Percentiles rank a stretch among this genome's conserved stretches.
Evolutionary conservation across 768 basidiomycete genomes (phyloP).

Genomic region (Leccinellum albellum): DNA sequence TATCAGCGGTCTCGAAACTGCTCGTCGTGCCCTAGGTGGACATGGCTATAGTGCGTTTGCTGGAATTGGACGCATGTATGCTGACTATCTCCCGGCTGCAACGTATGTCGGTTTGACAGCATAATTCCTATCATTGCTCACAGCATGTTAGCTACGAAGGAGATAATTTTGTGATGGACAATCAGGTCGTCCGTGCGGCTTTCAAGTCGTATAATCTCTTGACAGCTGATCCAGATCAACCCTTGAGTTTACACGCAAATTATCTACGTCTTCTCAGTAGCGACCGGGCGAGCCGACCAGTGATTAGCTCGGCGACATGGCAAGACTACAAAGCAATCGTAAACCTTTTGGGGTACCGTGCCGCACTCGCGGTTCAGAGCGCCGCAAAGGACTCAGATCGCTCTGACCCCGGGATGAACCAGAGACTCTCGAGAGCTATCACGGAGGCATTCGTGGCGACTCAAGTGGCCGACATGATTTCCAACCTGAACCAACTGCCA

Average conservation of each 20-base stretch:
- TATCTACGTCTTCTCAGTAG: constrained; percentile 54
- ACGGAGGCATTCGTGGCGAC: constrained; percentile 66
- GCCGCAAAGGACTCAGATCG: constrained; percentile 33
- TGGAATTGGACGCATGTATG: constrained; percentile 62
- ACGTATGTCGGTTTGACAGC: constrained; percentile 43
- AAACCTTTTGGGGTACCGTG: constrained; percentile 59
- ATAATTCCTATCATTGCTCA: neutral
- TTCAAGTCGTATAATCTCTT: constrained; percentile 57
- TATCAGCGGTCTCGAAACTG: constrained; percentile 58
- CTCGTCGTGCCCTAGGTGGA: constrained; percentile 70
- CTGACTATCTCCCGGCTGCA: constrained; percentile 58
- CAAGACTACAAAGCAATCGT: constrained; percentile 39
- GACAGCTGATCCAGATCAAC: constrained; percentile 17
- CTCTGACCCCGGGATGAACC: constrained; percentile 52
- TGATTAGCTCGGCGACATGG: constrained; percentile 30
- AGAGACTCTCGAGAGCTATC: constrained; percentile 58
- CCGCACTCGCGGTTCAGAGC: constrained; percentile 53
- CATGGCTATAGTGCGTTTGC: constrained; percentile 72
- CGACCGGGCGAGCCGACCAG: constrained; percentile 16
- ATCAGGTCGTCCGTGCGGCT: constrained; percentile 70
- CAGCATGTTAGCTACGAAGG: constrained; percentile 56
- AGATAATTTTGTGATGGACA: constrained; percentile 74
- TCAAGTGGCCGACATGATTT: constrained; percentile 49
- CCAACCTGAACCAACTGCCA: constrained; percentile 22
- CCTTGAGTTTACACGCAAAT: constrained; percentile 16